Conservation (phyloP, 148 eudicot species). For the Diospyros kaki region DNA sequence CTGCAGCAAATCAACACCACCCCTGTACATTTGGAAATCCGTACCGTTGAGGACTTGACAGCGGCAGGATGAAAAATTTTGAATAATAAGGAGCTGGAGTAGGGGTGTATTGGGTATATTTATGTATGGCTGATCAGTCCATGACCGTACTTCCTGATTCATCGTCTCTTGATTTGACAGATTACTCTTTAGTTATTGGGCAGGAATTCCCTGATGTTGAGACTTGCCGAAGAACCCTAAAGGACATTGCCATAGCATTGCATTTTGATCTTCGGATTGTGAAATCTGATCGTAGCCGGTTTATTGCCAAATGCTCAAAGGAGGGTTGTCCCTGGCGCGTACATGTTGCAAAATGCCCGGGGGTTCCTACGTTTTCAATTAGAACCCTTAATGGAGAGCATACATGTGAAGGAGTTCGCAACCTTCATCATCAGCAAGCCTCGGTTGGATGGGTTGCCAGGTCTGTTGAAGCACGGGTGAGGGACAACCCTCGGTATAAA, state of each 20-base stretch:
- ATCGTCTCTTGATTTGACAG: slow-evolving; percentile 32
- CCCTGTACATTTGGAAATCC: neutral
- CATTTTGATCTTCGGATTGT: slow-evolving; percentile 94
- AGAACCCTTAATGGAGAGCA: slow-evolving; percentile 85
- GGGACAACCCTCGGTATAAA: slow-evolving; percentile 87
- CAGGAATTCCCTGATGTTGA: slow-evolving; percentile 95
- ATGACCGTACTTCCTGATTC: slow-evolving; percentile 26
- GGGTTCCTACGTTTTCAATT: slow-evolving; percentile 75
- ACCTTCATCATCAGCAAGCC: slow-evolving; percentile 94
- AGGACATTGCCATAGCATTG: slow-evolving; percentile 81
- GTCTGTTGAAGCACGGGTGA: slow-evolving; percentile 76
- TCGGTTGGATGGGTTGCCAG: slow-evolving; percentile 99
- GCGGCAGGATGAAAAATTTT: slow-evolving; percentile 13
- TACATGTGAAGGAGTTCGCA: slow-evolving; percentile 81
- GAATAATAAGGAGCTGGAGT: slow-evolving; percentile 7
- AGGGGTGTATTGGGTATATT: slow-evolving; percentile 8
- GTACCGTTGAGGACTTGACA: neutral
- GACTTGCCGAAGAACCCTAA: slow-evolving; percentile 77
- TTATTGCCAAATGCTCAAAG: slow-evolving; percentile 91
- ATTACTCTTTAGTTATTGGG: slow-evolving; percentile 60
- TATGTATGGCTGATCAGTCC: slow-evolving; percentile 42
- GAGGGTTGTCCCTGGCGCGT: slow-evolving; percentile 98
- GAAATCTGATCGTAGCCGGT: slow-evolving; percentile 93
- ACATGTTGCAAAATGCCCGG: slow-evolving; percentile 83
- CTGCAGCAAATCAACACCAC: slow-evolving; percentile 3